These are phyloP conservation scores for Phytopythium montanum DNA, from an alignment of 352 stramenopile genomes.

Conservation along the genomic window DNA sequence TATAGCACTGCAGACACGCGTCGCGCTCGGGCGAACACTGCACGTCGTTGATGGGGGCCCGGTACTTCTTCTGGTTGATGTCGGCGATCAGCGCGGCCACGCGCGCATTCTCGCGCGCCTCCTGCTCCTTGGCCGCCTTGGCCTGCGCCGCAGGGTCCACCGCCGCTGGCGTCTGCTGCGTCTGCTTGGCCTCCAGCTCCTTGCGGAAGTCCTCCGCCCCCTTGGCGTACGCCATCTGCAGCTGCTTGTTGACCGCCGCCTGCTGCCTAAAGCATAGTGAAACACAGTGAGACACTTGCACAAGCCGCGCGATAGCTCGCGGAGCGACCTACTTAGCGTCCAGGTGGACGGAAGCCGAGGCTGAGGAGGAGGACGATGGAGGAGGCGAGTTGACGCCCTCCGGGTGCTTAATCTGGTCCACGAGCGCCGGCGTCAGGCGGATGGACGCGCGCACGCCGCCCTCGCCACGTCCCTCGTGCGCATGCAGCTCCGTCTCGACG, in stretches of 20 bases:
- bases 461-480: constrained; percentile 35
- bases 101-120: constrained; percentile 58
- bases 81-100: constrained; percentile 75
- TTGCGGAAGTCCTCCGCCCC: constrained; percentile 71
- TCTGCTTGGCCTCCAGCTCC: constrained; percentile 45
- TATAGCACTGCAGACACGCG: constrained; percentile 85
- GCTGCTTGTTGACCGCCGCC: constrained; percentile 61
- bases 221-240: constrained; percentile 77
- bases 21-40: constrained; percentile 77
- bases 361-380: not conserved
- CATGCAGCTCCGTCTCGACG: constrained; percentile 45
- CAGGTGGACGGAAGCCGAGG: constrained; percentile 11
- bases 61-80: constrained; percentile 83
- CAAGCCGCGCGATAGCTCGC: not conserved
- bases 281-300: not conserved
- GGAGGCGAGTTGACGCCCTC: constrained; percentile 11
- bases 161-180: constrained; percentile 21
- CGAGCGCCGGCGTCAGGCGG: constrained; percentile 61
- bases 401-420: constrained; percentile 65
- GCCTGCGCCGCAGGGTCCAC: constrained; percentile 38
- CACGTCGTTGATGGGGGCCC: constrained; percentile 74
- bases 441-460: constrained; percentile 52
- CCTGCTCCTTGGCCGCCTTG: constrained; percentile 63
- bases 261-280: constrained; percentile 35
- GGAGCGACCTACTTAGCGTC: constrained; percentile 36